Percentiles rank a stretch among this genome's conserved stretches.
Conservation (phyloP, 208 protist species). For the Polymyxa betae region DNA sequence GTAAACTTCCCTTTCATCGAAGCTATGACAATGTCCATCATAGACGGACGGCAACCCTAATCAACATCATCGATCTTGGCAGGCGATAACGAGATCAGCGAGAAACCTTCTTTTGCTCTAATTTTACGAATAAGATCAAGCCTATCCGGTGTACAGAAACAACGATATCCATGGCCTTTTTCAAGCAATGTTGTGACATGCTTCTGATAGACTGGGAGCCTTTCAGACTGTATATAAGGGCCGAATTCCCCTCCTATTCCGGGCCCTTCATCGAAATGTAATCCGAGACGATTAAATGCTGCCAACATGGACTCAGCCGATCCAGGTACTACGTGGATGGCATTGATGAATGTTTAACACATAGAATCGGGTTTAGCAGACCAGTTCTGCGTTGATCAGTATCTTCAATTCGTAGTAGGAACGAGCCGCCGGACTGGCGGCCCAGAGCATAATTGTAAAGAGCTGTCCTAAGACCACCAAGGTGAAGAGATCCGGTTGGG, state of each 20-base stretch:
- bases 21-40: constrained; percentile 33
- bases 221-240: constrained; percentile 13
- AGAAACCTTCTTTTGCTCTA: constrained; percentile 6
- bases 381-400: constrained; percentile 53
- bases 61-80: background rate
- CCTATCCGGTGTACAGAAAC: constrained; percentile 20
- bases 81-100: background rate
- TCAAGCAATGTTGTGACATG: background rate
- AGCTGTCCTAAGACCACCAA: constrained; percentile 56
- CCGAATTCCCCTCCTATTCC: background rate
- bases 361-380: background rate
- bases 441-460: constrained; percentile 55
- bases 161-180: background rate
- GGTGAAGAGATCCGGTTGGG: constrained; percentile 54
- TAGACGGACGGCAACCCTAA: background rate
- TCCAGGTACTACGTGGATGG: background rate
- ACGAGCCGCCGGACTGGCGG: constrained; percentile 14
- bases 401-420: constrained; percentile 60
- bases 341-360: background rate
- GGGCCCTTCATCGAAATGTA: background rate
- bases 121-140: background rate
- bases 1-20: background rate
- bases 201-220: background rate
- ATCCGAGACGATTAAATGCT: background rate
- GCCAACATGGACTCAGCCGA: background rate